Evolutionary conservation across 2,329 filamentous ascomycete genomes (phyloP).

Genomic region (Lachnellula cervina): DNA sequence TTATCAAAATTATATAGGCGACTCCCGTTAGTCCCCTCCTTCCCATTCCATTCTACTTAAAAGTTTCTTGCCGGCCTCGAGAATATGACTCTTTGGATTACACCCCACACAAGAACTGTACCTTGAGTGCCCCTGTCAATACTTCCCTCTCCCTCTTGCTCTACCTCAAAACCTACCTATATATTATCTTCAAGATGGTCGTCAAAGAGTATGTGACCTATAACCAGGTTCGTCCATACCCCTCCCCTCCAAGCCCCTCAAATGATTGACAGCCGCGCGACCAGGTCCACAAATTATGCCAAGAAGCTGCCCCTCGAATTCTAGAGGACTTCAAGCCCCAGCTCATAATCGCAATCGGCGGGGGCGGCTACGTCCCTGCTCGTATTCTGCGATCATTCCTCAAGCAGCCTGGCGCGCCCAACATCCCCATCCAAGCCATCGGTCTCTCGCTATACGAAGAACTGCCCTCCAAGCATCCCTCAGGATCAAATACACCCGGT

Average conservation of each 20-base stretch:
- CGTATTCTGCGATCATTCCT: conserved; percentile 97
- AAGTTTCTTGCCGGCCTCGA: conserved; percentile 1
- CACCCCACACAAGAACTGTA: conserved; percentile 8
- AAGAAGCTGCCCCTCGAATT: conserved; percentile 75
- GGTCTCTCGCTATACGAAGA: conserved; percentile 95
- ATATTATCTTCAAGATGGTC: conserved; percentile 53
- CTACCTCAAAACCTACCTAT: not conserved
- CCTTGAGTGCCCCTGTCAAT: not conserved
- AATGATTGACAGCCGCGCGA: conserved; percentile 16
- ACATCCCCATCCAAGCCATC: conserved; percentile 99
- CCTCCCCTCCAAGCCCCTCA: conserved; percentile 10
- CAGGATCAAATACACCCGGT: conserved; percentile 41
- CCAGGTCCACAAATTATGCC: conserved; percentile 96
- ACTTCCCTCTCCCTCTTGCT: too few species aligned
- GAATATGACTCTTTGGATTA: conserved; percentile 13
- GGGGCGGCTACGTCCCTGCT: conserved; percentile 93
- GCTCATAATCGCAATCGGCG: conserved; percentile 97
- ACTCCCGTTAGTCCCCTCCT: conserved; percentile 16
- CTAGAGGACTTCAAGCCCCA: conserved; percentile 84
- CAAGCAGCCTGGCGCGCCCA: conserved; percentile 77
- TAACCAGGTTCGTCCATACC: conserved; percentile 64
- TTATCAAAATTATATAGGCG: conserved; percentile 9
- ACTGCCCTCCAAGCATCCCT: conserved; percentile 54
- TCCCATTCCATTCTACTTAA: not conserved
- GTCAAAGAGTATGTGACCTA: conserved; percentile 88